Base-by-base conservation (phyloP, 805 yeast species). In the Myxozyma sirexii region DNA sequence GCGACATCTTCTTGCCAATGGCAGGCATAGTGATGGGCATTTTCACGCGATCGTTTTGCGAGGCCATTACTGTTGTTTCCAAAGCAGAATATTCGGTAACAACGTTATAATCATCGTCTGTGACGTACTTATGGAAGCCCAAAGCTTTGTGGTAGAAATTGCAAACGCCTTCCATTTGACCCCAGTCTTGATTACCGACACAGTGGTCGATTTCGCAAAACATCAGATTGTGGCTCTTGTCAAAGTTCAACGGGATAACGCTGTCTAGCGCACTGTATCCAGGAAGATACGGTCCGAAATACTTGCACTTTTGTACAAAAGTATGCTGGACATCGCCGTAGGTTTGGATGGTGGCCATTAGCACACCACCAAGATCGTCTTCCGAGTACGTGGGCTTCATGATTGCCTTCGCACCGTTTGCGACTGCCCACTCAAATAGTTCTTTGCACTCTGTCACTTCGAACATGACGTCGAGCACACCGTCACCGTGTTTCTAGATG, bases 21-120 rank as follows among this genome's bases (percentile, higher is more conserved):
- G 90, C 93, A 0, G 97, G 96, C 72, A 90, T 96, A 72, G 89
- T 90, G 51, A 90, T 81, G 15, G 96, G 96, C 84, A 90, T 84
- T 71, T 88, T 87, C 64, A 88, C 80, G 41, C 68, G 72, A 15
- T 86, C 88, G 65, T 84, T 82, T 13, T 78, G 75, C 6, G 88
- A 83, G 0, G 92, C 82, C 91, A 90, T 86, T 13, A 90, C 96
- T 24, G 84, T 81, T 12, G 96, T 86, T 56, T 82, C 78, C 57
- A 89, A 79, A 0, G 94, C 88, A 1, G 91, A 82, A 65, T 76
- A 83, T 54, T 82, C 83, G 0, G 96, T 88, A 52, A 80, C 78
- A n/a, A 90, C 82, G 64, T 85, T 88, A 48, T 77, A 78, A 63
- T 90, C 96, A 71, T 88, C 96, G 12, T 87, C 96, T 0, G 93